These are phyloP conservation scores for Ceratobasidium sp. DNA, from an alignment of 1,284 basidiomycete species.

Conservation along the genomic window DNA sequence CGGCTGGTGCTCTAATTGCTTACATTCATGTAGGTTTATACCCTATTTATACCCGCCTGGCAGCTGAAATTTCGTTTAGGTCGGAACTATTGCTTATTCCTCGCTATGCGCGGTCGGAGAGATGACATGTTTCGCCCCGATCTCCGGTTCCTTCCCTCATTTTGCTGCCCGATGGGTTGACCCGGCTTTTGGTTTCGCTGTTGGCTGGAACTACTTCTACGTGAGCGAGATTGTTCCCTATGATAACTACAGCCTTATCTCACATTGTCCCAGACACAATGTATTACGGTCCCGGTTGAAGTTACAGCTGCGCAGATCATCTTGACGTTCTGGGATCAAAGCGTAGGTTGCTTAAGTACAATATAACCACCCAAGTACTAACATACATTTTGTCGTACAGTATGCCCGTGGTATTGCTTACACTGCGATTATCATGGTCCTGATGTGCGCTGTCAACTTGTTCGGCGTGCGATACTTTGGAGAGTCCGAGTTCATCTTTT, in stretches of 20 bases:
- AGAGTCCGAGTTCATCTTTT: slow-evolving; percentile 75
- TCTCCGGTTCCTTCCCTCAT: slow-evolving; percentile 81
- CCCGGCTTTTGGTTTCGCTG: slow-evolving; percentile 80
- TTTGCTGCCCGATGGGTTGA: slow-evolving; percentile 79
- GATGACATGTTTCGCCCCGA: slow-evolving; percentile 78
- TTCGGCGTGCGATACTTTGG: slow-evolving; percentile 80
- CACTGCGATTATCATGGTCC: slow-evolving; percentile 71
- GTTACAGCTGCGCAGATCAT: slow-evolving; percentile 81
- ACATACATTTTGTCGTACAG: slow-evolving; percentile 54
- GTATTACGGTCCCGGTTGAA: slow-evolving; percentile 77
- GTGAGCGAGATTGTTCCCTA: neutral
- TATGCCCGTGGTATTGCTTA: slow-evolving; percentile 69
- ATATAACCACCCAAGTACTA: slow-evolving; percentile 1
- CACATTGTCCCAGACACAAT: slow-evolving; percentile 62
- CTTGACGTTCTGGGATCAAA: slow-evolving; percentile 80
- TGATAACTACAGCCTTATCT: neutral
- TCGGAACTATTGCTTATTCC: slow-evolving; percentile 49
- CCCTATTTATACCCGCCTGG: neutral
- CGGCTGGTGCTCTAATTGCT: slow-evolving; percentile 58
- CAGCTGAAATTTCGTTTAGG: slow-evolving; percentile 4
- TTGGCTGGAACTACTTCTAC: slow-evolving; percentile 63
- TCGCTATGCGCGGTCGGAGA: slow-evolving; percentile 73
- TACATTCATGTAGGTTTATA: slow-evolving; percentile 56
- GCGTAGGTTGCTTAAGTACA: slow-evolving; percentile 59
- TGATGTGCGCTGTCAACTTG: slow-evolving; percentile 78